Evolutionary conservation across 2,329 filamentous ascomycete species (phyloP).

Genomic region (Scopulariopsis brevicaulis): DNA sequence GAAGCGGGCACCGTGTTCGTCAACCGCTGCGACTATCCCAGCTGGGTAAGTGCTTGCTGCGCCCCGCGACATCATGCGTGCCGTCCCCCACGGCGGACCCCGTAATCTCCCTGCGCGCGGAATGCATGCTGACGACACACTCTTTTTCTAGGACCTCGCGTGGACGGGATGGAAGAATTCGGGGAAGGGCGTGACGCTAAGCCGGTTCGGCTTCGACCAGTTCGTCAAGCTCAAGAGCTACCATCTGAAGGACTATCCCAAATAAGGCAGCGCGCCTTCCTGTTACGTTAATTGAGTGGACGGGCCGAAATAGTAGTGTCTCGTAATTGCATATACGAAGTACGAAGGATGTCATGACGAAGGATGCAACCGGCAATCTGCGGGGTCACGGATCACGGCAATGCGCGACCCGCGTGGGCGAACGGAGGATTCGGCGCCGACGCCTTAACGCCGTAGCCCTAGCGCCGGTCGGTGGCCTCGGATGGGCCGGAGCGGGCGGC

Average conservation of each 20-base stretch:
- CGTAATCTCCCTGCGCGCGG: background rate
- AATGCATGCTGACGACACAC: constrained; percentile 9
- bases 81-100: background rate
- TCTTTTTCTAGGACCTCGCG: constrained; percentile 59
- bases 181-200: constrained; percentile 81
- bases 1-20: constrained; percentile 95
- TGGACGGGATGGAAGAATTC: constrained; percentile 98
- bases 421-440: background rate
- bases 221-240: constrained; percentile 96
- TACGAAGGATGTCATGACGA: background rate
- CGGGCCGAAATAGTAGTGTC: background rate
- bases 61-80: background rate
- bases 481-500: background rate
- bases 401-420: background rate
- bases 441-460: background rate
- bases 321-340: background rate
- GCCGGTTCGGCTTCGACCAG: constrained; percentile 84
- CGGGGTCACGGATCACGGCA: background rate
- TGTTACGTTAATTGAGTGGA: background rate
- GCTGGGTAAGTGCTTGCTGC: constrained; percentile 53
- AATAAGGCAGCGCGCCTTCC: constrained; percentile 24
- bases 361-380: background rate
- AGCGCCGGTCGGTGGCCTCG: background rate
- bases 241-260: constrained; percentile 75
- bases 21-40: constrained; percentile 86